Conservation (phyloP, 2,329 filamentous ascomycete genomes). For the Diplodia corticola region DNA sequence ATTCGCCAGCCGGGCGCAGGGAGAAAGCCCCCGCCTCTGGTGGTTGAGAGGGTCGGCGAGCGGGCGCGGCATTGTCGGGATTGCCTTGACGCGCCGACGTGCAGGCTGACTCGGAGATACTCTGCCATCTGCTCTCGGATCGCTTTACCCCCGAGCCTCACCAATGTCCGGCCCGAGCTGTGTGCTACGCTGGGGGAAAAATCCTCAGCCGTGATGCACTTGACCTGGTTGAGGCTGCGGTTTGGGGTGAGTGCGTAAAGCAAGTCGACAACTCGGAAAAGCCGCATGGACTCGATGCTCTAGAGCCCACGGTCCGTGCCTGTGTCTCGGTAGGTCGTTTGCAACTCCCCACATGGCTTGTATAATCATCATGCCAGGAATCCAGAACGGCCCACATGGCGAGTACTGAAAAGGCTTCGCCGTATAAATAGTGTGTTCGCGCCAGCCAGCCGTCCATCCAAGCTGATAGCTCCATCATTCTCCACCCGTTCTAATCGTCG, state of each 20-base stretch:
- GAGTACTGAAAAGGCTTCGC: not conserved
- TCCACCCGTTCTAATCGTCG: not conserved
- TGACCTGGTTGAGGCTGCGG: not conserved
- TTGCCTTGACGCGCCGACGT: slow-evolving; percentile 1
- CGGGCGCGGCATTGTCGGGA: not conserved
- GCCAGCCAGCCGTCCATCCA: not conserved
- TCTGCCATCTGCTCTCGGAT: not conserved
- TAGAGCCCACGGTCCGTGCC: not conserved
- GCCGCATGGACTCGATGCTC: not conserved
- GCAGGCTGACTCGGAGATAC: not conserved
- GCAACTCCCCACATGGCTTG: not conserved
- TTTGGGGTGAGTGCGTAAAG: not conserved
- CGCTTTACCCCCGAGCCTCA: not conserved
- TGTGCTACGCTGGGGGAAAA: not conserved
- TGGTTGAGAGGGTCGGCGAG: not conserved
- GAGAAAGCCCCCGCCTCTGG: not conserved
- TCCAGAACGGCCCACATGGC: not conserved
- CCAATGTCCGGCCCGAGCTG: not conserved
- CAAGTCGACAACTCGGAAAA: not conserved
- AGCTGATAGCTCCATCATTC: not conserved
- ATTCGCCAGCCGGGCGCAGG: slow-evolving; percentile 2
- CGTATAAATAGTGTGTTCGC: not conserved
- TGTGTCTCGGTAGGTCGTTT: not conserved
- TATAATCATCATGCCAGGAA: not conserved
- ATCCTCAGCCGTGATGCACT: not conserved